These are phyloP conservation scores for Neonectria ditissima DNA, from an alignment of 2,329 filamentous ascomycete species.

Conservation along the genomic window DNA sequence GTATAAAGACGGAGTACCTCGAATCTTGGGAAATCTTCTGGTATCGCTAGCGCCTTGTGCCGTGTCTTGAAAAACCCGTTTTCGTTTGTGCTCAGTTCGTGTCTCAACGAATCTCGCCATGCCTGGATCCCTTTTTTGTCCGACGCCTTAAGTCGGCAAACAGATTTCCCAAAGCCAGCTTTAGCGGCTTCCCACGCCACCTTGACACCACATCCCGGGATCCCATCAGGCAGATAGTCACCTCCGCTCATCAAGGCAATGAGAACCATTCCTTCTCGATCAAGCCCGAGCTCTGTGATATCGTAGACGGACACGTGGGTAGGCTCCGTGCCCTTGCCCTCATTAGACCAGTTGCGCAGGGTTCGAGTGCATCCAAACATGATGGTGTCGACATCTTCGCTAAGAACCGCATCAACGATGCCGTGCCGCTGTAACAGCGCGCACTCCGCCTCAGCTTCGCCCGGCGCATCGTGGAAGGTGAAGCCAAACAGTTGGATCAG, in stretches of 20 bases:
- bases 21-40: conserved; percentile 82
- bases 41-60: conserved; percentile 80
- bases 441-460: conserved; percentile 96
- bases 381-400: conserved; percentile 95
- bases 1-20: conserved; percentile 89
- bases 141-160: conserved; percentile 73
- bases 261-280: conserved; percentile 90
- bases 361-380: conserved; percentile 93
- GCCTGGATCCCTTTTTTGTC: conserved; percentile 69
- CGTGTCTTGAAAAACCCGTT: conserved; percentile 82
- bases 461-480: conserved; percentile 85
- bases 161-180: conserved; percentile 83
- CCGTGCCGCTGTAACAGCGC: conserved; percentile 85
- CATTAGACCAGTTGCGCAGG: conserved; percentile 85
- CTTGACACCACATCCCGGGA: conserved; percentile 88
- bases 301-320: conserved; percentile 91
- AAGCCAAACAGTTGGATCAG: conserved; percentile 89
- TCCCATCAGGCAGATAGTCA: conserved; percentile 90
- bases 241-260: conserved; percentile 96
- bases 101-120: conserved; percentile 79
- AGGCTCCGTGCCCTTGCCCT: conserved; percentile 74
- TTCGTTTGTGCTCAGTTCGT: conserved; percentile 87
- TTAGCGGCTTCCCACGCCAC: conserved; percentile 89
- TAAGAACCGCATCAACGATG: conserved; percentile 91
- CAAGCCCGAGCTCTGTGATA: conserved; percentile 69